Base-by-base conservation (phyloP, 345 rosid genomes). In the Gossypium herbaceum region DNA sequence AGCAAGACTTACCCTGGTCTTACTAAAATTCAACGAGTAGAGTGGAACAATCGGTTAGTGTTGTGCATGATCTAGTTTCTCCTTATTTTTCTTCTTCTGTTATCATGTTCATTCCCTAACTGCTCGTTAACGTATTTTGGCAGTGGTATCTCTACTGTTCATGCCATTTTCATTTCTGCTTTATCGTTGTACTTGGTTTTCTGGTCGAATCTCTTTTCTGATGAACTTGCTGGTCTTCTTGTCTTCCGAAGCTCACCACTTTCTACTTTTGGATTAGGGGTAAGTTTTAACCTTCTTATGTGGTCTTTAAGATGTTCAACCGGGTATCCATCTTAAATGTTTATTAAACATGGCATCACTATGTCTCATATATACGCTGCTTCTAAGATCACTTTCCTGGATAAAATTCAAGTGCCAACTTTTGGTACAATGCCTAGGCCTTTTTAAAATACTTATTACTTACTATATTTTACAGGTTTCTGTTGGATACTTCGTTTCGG, bases 21-120 rank as follows among this genome's bases (percentile, higher is more conserved):
- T 47, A 80, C 91, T 27, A 88, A 89, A 75, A 54, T 81, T 45
- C 91, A 92, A 70, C 86, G 87, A 55, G 73, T 86, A 55, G 97
- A 94, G 76, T 94, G 98, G 98, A 92, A 90, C 78, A 92, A 92
- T 44, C 83, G 97, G 98, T 90, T 77, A 80, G 81, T 73, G 12
- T 45, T 2, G 72, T 64, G 52, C 65, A 72, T 56, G 75, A 39
- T 72, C 66, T 13, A 19, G 68, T 54, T 67, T 67, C 16, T 20
- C 54, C 71, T 44, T 78, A 72, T 13, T 20, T 57, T 75, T 56
- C 61, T 56, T 12, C 19, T 54, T 24, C 29, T 60, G 27, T 29
- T 45, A 24, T 60, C 8, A 39, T 79, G 20, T 74, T 57, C 51
- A 52, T 39, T 71, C 72, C 58, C 57, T 62, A 52, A 16, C 68